Evolutionary conservation across 768 basidiomycete species (phyloP).

Genomic region (Kwoniella pini): DNA sequence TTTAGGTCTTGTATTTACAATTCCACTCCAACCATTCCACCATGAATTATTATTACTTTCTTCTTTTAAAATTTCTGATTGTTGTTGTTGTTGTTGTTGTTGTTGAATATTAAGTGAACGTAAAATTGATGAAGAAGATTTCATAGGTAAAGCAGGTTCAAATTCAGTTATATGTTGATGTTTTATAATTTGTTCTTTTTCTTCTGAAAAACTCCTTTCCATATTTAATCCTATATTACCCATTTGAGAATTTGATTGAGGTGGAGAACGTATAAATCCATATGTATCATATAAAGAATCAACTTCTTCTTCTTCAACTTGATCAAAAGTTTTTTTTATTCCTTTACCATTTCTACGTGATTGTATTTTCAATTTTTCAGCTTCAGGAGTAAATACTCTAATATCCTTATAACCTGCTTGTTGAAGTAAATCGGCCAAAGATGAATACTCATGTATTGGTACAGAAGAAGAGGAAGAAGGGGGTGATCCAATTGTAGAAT

Average conservation of each 20-base stretch:
- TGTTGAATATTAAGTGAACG: conserved; percentile 36
- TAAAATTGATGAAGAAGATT: conserved; percentile 35
- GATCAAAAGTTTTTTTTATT: conserved; percentile 40
- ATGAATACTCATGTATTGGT: conserved; percentile 61
- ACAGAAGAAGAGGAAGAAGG: conserved; percentile 2
- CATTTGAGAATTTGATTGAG: not conserved
- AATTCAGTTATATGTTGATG: conserved; percentile 39
- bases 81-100: not conserved
- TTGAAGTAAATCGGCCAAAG: conserved; percentile 77
- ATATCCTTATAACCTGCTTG: conserved; percentile 94
- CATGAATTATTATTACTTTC: conserved; percentile 16
- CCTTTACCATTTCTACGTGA: not conserved
- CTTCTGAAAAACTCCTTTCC: not conserved
- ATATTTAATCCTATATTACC: not conserved
- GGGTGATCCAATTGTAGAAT: conserved; percentile 12
- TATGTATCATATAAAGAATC: conserved; percentile 31
- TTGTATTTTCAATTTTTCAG: conserved; percentile 56
- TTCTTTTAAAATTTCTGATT: not conserved
- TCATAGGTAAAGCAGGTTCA: conserved; percentile 38
- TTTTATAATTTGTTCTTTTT: not conserved
- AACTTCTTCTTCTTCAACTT: conserved; percentile 33
- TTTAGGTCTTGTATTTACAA: conserved; percentile 23
- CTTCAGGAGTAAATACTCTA: conserved; percentile 81
- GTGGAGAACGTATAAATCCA: conserved; percentile 16
- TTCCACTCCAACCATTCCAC: conserved; percentile 34